These are phyloP conservation scores for Chlorella ohadii DNA, from an alignment of 139 green algal genomes.

Conservation along the genomic window DNA sequence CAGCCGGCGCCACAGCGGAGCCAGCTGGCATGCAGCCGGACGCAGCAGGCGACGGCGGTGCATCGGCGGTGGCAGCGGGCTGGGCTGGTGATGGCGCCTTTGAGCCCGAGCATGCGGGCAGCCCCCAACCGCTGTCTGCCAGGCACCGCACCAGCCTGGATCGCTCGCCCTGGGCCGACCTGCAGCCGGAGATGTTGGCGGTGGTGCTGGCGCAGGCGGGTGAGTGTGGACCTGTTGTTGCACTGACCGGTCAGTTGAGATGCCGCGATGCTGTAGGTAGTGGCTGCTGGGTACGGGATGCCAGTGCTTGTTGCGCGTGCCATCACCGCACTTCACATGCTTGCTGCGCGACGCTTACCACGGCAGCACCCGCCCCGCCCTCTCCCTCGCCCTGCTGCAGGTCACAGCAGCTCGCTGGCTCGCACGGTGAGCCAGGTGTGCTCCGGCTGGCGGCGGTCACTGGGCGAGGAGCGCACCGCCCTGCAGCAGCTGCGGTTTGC, in stretches of 20 bases:
- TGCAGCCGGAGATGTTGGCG: slow-evolving; percentile 16
- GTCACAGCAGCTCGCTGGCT: background rate
- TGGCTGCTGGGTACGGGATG: too few species aligned
- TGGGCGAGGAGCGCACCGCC: slow-evolving; percentile 10
- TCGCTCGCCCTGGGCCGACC: background rate
- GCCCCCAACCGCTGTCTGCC: background rate
- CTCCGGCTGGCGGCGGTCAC: slow-evolving; percentile 15
- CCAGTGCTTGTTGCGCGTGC: too few species aligned
- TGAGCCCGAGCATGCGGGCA: background rate
- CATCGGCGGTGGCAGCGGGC: background rate
- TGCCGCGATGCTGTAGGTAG: too few species aligned
- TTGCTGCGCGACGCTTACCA: too few species aligned
- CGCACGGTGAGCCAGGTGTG: slow-evolving; percentile 18
- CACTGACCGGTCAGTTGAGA: too few species aligned
- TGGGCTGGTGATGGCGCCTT: too few species aligned
- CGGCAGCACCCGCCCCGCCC: too few species aligned
- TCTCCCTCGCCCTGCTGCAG: background rate
- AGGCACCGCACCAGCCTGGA: slow-evolving; percentile 25
- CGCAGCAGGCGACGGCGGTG: background rate
- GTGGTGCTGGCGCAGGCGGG: background rate
- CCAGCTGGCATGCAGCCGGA: background rate
- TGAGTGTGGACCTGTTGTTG: too few species aligned
- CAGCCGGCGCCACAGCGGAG: background rate
- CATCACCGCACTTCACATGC: too few species aligned
- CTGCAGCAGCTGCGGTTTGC: slow-evolving; percentile 22